Base-by-base conservation (phyloP, 1,284 basidiomycete species). In the Schizopora paradoxa region DNA sequence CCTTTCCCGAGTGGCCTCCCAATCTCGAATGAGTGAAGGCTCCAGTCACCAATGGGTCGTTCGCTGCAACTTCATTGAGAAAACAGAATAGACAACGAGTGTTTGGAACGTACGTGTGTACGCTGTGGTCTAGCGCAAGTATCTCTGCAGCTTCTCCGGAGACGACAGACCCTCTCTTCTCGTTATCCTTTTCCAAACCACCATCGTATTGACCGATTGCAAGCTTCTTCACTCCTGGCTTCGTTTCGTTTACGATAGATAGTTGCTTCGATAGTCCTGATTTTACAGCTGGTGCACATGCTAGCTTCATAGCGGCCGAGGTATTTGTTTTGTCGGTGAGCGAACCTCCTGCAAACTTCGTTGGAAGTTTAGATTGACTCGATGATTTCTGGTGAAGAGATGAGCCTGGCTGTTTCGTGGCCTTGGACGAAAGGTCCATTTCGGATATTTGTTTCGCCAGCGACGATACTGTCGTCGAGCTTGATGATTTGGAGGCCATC, bases 1-100 rank as follows among this genome's bases (percentile, higher is more conserved):
- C 96, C 96, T 64, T 99, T 98, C 22, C 96, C 96, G 0, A 99
- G 77, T 2, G 93, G 92, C 6, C 92, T 79, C 10, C 96, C 96
- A 55, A 99, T 95, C 55, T 97, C 91, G 60, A 99, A 98, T 45
- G 85, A 77, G 51, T 79, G 77, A 6, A 99, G 70, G 33, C 75
- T 79, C 90, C 91, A 95, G 58, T 87, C 84, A n/a, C 72, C 78
- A 19, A 85, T 90, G 10, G 84, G 86, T 19, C 69, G 73, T 50
- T 69, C 69, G 42, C 85, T 6, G 18, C 14, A 27, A 25, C 19
- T 25, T 5, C 46, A 37, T 43, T 31, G 21, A 39, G 33, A 35
- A 18, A 26, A 38, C 14, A 31, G 27, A 27, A 25, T 7, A 16
- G 16, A 21, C 8, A 18, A 22, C n/a, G n/a, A 11, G 19, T 16